Conservation (phyloP, 331 rosid species). For the Dryas integrifolia region DNA sequence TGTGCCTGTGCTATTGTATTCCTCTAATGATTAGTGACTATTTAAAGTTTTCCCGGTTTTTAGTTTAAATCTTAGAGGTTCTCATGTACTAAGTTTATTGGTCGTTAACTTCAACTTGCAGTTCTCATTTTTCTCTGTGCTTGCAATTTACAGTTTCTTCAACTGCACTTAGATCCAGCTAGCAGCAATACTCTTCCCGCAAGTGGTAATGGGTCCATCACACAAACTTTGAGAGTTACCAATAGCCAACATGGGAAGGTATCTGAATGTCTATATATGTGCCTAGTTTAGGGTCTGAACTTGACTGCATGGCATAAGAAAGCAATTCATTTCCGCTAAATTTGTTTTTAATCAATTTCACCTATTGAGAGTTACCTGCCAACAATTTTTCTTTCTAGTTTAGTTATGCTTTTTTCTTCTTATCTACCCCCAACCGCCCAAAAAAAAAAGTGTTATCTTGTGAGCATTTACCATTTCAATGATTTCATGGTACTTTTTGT, state of each 20-base stretch:
- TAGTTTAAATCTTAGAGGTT: not conserved
- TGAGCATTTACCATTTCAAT: too few species aligned
- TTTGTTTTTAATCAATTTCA: not conserved
- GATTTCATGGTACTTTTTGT: too few species aligned
- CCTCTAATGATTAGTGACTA: not conserved
- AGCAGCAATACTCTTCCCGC: constrained; percentile 71
- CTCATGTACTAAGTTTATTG: constrained; percentile 8
- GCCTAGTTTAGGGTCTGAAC: not conserved
- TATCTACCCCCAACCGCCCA: too few species aligned
- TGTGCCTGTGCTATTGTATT: not conserved
- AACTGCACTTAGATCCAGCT: constrained; percentile 91
- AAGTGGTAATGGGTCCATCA: constrained; percentile 64
- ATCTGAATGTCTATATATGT: constrained; percentile 11
- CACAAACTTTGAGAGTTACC: constrained; percentile 74
- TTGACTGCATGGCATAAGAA: not conserved
- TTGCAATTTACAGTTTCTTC: constrained; percentile 76
- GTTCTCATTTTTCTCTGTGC: constrained; percentile 41
- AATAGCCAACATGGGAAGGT: constrained; percentile 98
- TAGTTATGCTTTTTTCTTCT: not conserved
- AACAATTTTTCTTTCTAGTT: not conserved
- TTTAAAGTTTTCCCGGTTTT: not conserved
- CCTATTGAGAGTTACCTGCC: not conserved
- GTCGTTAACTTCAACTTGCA: constrained; percentile 19
- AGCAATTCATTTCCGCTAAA: not conserved
- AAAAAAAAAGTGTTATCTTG: too few species aligned